A percentile compares a stretch with the other conserved stretches of the same genome.
phyloP scores from a whole-genome alignment of 1,284 basidiomycete genomes.

The Garcileccinum viscosum region DNA sequence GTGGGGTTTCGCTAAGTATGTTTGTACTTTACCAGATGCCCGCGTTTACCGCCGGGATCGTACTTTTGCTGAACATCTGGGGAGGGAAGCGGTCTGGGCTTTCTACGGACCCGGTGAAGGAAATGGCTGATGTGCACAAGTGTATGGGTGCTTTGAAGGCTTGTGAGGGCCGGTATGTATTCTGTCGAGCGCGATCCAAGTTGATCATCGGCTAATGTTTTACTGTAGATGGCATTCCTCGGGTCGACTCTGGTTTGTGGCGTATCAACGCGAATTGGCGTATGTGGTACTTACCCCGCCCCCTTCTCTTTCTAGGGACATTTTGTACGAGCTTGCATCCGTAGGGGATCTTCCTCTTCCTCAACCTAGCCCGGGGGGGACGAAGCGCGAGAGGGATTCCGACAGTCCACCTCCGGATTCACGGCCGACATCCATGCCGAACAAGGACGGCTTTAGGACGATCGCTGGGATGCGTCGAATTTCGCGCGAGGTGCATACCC shows the following conservation, averaged over 20 bases:
- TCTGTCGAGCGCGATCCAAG: not conserved
- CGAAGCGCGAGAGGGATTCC: constrained; percentile 68
- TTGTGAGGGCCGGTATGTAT: constrained; percentile 40
- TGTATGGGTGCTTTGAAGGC: constrained; percentile 59
- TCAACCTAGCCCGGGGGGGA: constrained; percentile 50
- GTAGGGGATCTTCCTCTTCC: constrained; percentile 71
- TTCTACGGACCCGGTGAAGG: constrained; percentile 53
- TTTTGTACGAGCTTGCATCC: constrained; percentile 70
- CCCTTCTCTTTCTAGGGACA: constrained; percentile 52
- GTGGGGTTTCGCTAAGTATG: constrained; percentile 15
- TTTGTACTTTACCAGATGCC: constrained; percentile 30
- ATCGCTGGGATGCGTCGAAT: constrained; percentile 44
- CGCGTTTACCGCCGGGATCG: constrained; percentile 55
- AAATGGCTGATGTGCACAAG: constrained; percentile 67
- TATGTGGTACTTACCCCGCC: not conserved
- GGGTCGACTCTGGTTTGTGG: constrained; percentile 37
- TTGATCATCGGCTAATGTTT: not conserved
- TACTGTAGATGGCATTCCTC: constrained; percentile 34
- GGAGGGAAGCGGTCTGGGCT: constrained; percentile 57
- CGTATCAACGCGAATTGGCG: not conserved
- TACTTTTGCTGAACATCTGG: constrained; percentile 61
- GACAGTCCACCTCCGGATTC: constrained; percentile 42
- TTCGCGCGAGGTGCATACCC: constrained; percentile 26
- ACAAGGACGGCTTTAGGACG: constrained; percentile 27
- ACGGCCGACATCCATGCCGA: constrained; percentile 5